Percentiles rank a stretch among this genome's conserved stretches.
Evolutionary conservation across 768 basidiomycete species (phyloP).

Genomic region (Macrolepiota fuliginosa): DNA sequence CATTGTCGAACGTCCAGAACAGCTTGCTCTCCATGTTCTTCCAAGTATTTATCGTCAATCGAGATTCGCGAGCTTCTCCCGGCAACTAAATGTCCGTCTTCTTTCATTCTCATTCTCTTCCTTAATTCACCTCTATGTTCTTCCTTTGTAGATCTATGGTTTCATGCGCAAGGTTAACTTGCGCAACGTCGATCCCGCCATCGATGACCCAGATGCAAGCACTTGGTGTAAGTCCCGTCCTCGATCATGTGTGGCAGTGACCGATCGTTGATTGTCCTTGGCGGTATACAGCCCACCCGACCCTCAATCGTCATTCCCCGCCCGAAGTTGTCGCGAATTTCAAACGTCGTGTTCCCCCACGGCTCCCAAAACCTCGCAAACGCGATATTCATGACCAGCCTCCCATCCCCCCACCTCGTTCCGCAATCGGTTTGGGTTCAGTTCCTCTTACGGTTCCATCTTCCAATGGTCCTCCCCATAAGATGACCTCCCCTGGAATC

Average conservation of each 20-base stretch:
- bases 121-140: constrained; percentile 6
- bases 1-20: constrained; percentile 92
- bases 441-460: constrained; percentile 67
- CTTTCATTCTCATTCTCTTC: constrained; percentile 25
- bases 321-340: constrained; percentile 91
- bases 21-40: constrained; percentile 90
- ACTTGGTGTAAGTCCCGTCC: constrained; percentile 81
- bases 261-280: background rate
- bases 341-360: constrained; percentile 93
- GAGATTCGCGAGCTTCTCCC: constrained; percentile 94
- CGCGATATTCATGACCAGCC: constrained; percentile 70
- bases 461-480: constrained; percentile 37
- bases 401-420: constrained; percentile 71
- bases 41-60: constrained; percentile 95
- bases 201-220: constrained; percentile 93
- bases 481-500: constrained; percentile 33
- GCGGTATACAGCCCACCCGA: constrained; percentile 70
- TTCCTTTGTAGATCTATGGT: constrained; percentile 77
- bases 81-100: constrained; percentile 87
- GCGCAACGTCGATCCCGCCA: constrained; percentile 91
- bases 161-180: constrained; percentile 98
- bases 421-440: constrained; percentile 68
- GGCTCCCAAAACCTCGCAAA: constrained; percentile 84
- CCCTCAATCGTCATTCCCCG: constrained; percentile 86
- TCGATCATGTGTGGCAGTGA: constrained; percentile 17